A percentile compares a stretch with the other conserved stretches of the same genome.
phyloP scores from a whole-genome alignment of 2,329 filamentous ascomycete genomes.

The Aspergillus pseudotamarii region DNA sequence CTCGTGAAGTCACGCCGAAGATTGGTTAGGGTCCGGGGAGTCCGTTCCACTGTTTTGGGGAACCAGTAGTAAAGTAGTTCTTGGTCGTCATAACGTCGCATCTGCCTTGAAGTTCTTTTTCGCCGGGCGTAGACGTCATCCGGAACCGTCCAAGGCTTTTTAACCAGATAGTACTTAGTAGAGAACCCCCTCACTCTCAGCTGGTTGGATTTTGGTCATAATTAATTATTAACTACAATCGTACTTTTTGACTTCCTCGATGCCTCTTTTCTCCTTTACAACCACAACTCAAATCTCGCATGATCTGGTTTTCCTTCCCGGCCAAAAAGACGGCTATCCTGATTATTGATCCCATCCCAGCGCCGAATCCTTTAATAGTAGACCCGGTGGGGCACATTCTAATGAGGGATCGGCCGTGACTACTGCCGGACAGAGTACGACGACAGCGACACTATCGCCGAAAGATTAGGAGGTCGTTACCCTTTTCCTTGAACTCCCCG shows the following conservation, averaged over 20 bases:
- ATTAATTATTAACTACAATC: neutral
- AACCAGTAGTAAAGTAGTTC: neutral
- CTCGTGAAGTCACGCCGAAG: neutral
- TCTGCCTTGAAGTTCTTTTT: conserved; percentile 8
- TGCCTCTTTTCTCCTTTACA: neutral
- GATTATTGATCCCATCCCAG: neutral
- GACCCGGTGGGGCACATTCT: conserved; percentile 5
- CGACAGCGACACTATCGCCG: neutral
- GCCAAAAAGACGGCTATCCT: neutral
- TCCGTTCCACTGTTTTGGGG: conserved; percentile 17
- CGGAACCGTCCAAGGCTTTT: conserved; percentile 20
- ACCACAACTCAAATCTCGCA: neutral
- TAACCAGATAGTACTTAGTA: neutral
- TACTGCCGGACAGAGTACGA: neutral
- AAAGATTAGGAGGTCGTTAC: neutral
- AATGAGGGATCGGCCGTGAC: conserved; percentile 4
- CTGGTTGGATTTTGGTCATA: neutral
- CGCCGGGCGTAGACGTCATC: conserved; percentile 41
- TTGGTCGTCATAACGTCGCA: conserved; percentile 28
- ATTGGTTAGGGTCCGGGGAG: neutral
- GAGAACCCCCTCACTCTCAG: conserved; percentile 12
- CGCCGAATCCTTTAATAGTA: conserved; percentile 4
- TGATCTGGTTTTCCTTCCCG: neutral
- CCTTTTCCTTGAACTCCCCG: conserved; percentile 21
- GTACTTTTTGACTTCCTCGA: neutral